phyloP scores from a whole-genome alignment of 2,329 filamentous ascomycete genomes.

The Colletotrichum brevisporum region DNA sequence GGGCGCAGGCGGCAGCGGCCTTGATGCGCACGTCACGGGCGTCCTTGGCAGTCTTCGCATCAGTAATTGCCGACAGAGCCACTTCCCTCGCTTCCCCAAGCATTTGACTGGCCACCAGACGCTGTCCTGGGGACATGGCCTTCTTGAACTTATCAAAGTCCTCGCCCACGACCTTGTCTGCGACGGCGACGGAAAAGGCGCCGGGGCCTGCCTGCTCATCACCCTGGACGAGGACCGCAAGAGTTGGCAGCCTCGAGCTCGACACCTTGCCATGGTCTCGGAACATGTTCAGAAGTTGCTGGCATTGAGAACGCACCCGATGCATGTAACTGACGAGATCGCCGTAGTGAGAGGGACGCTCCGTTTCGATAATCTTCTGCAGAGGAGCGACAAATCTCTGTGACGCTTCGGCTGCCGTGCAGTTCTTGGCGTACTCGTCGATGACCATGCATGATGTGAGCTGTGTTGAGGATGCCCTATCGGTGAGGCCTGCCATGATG shows the following conservation, averaged over 20 bases:
- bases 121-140: constrained; percentile 87
- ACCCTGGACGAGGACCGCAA: constrained; percentile 94
- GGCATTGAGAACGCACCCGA: constrained; percentile 90
- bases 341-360: constrained; percentile 85
- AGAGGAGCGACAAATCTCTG: constrained; percentile 75
- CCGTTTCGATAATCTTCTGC: constrained; percentile 82
- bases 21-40: constrained; percentile 88
- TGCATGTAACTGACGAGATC: constrained; percentile 93
- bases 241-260: constrained; percentile 79
- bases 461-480: constrained; percentile 87
- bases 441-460: constrained; percentile 86
- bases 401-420: constrained; percentile 59
- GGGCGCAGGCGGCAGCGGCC: constrained; percentile 86
- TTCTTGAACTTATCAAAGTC: constrained; percentile 94
- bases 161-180: constrained; percentile 86
- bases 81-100: constrained; percentile 83
- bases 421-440: constrained; percentile 86
- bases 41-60: constrained; percentile 84
- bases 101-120: constrained; percentile 84
- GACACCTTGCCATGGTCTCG: constrained; percentile 89
- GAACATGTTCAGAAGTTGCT: constrained; percentile 91
- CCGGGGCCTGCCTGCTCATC: constrained; percentile 92
- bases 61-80: constrained; percentile 80
- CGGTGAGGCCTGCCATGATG: constrained; percentile 77
- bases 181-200: constrained; percentile 89